Evolutionary conservation across 2,329 filamentous ascomycete species (phyloP), one percentile per base, ranked within the genome.

Genomic region (Claviceps sp.): DNA sequence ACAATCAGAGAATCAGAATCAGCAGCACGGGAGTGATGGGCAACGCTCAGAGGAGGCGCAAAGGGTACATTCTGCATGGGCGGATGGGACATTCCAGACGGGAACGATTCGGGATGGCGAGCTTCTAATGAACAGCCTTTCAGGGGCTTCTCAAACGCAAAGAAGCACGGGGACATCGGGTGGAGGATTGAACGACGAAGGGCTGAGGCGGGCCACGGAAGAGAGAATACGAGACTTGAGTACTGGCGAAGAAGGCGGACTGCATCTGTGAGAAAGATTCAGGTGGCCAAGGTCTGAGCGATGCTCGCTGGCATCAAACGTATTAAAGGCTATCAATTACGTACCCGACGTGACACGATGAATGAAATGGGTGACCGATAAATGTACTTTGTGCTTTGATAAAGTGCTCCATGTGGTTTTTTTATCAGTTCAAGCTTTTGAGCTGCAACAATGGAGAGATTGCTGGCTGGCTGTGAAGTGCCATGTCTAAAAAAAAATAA

Each of bases 61-160:
- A n/a, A 3, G 16, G 54, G 37, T 34, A n/a, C 68, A 69, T 52
- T 65, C 71, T 43, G 71, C 81, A 0, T 84, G 81, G 81, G 71
- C 63, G 30, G 80, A 84, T 60, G 81, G 81, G 24, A 84, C 81
- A 0, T 83, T 84, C 59, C 75, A 79, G 61, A 78, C 74, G 1
- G 80, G 80, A 9, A 74, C 72, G 14, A 73, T 83, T 58, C 69
- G 73, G 2, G 70, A 72, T 54, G 76, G 76, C 24, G 67, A 73
- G 59, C 57, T 78, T 2, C 67, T 65, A n/a, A 67, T 77, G 62
- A 70, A 76, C 58, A 51, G 52, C 3, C 57, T 59, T 40, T 50
- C 60, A 0, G 58, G 55, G 14, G 55, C 50, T 16, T 53, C 58
- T 9, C 52, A 59, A 20, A 53, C 58, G 13, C 53, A 60, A 16